Evolutionary conservation across 495 filamentous ascomycete species (phyloP).

Genomic region (Podospora pseudocomata): DNA sequence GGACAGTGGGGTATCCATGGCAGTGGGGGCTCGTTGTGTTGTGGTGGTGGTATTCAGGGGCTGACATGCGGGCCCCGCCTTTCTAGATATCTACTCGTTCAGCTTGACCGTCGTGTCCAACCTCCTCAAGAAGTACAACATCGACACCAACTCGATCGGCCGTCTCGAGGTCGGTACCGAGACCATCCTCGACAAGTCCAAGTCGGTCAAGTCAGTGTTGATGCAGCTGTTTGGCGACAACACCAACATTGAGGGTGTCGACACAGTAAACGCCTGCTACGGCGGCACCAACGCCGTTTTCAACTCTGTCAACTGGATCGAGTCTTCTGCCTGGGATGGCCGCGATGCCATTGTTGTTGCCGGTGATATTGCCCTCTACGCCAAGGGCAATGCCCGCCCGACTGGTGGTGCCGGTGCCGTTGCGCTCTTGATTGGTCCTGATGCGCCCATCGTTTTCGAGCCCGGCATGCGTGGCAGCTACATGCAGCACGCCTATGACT

Average conservation of each 20-base stretch:
- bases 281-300: conserved; percentile 97
- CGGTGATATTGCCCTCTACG: conserved; percentile 97
- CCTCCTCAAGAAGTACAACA: conserved; percentile 87
- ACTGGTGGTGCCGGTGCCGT: conserved; percentile 95
- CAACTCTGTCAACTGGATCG: conserved; percentile 96
- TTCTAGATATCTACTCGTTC: conserved; percentile 94
- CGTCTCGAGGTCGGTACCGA: conserved; percentile 97
- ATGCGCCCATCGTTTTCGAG: conserved; percentile 89
- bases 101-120: conserved; percentile 83
- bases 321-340: conserved; percentile 97
- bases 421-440: conserved; percentile 88
- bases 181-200: conserved; percentile 98
- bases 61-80: conserved; percentile 27
- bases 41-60: conserved; percentile 12
- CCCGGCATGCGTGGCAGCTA: conserved; percentile 88
- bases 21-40: neutral
- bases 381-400: conserved; percentile 90
- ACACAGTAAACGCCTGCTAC: conserved; percentile 97
- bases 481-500: conserved; percentile 95
- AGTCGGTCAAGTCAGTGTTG: conserved; percentile 98
- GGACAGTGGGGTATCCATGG: conserved; percentile 12
- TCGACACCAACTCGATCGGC: conserved; percentile 86
- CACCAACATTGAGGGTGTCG: conserved; percentile 93
- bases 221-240: conserved; percentile 93
- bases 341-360: conserved; percentile 89